A percentile compares a stretch with the other conserved stretches of the same genome.
These are phyloP conservation scores for Streptanthus diversifolius DNA, from an alignment of 345 rosid species.

Conservation along the genomic window DNA sequence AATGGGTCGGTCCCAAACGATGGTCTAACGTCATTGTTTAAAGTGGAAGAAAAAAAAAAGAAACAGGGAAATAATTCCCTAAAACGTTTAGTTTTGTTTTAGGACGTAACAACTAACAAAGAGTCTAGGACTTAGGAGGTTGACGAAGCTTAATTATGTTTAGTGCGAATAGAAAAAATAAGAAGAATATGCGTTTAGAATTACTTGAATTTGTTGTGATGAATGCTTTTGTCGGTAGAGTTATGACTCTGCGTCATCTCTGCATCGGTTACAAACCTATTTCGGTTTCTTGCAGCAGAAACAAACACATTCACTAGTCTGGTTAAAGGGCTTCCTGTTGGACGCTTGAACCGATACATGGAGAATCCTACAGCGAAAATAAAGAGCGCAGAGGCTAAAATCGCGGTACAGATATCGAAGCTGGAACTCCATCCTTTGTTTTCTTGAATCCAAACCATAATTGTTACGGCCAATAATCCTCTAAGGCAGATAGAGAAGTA, in stretches of 20 bases:
- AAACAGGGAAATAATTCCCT: too few species aligned
- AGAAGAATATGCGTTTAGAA: not conserved
- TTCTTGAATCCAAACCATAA: conserved; percentile 64
- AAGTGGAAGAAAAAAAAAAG: too few species aligned
- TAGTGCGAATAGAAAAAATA: not conserved
- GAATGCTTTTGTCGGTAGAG: conserved; percentile 26
- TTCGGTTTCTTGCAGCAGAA: conserved; percentile 45
- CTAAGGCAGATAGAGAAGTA: conserved; percentile 51
- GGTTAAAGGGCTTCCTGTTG: conserved; percentile 47
- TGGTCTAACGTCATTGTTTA: too few species aligned
- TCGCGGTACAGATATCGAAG: conserved; percentile 33
- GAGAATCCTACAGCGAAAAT: conserved; percentile 48
- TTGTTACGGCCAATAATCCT: conserved; percentile 45
- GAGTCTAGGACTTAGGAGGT: not conserved
- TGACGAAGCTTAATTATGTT: not conserved
- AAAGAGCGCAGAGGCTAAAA: conserved; percentile 34
- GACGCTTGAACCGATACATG: conserved; percentile 42
- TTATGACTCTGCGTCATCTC: not conserved
- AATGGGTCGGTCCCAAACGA: too few species aligned
- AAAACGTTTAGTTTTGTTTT: not conserved
- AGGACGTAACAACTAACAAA: too few species aligned
- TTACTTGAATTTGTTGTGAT: conserved; percentile 40
- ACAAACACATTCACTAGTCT: conserved; percentile 45
- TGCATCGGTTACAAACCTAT: conserved; percentile 22
- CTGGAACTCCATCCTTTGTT: conserved; percentile 53